Evolutionary conservation across 2,329 filamentous ascomycete genomes (phyloP), one percentile per base, ranked within the genome.

Genomic region (Ascochyta fabae): DNA sequence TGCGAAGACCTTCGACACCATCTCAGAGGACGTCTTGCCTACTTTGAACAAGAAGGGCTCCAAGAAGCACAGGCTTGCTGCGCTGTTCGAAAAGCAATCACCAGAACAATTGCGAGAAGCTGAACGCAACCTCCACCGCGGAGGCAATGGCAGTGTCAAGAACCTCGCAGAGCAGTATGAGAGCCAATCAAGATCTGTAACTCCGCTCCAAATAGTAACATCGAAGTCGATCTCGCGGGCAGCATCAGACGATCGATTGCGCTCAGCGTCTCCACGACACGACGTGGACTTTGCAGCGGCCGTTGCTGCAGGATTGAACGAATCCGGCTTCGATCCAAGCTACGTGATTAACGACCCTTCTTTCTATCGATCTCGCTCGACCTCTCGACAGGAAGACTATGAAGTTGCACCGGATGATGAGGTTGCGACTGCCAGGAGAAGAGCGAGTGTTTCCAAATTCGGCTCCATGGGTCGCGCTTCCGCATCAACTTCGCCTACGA

Each of bases 241-340:
- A 13, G 42, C 58, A 33, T 67, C 66, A 6, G 53, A 58, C 7
- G 58, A 60, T 29, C 61, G 56, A 24, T 34, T 59, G 22, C 56
- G 56, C 26, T 60, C 61, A 7, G 62, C 64, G 33, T 63, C 68
- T 7, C 72, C 73, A 16, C 59, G 68, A 22, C 65, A 67, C 46
- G 77, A 80, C 43, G 74, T 79, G 33, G 79, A 81, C 57, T 81
- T 82, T 49, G 77, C 80, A 23, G 79, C 78, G 4, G 78, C 79
- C 4, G 65, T 82, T 7, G 78, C 79, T 22, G 79, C 78, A 46
- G 79, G 78, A 27, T 62, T 82, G 13, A 71, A 77, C 53, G 75
- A 79, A 46, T 79, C 77, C 24, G 79, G 79, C 29, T 81, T 82
- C 60, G 70, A 81, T 60, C 73, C 78, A 4, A 69, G 77, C 43